Evolutionary conservation across 441 rosid species (phyloP).

Genomic region (Jatropha podagrica): DNA sequence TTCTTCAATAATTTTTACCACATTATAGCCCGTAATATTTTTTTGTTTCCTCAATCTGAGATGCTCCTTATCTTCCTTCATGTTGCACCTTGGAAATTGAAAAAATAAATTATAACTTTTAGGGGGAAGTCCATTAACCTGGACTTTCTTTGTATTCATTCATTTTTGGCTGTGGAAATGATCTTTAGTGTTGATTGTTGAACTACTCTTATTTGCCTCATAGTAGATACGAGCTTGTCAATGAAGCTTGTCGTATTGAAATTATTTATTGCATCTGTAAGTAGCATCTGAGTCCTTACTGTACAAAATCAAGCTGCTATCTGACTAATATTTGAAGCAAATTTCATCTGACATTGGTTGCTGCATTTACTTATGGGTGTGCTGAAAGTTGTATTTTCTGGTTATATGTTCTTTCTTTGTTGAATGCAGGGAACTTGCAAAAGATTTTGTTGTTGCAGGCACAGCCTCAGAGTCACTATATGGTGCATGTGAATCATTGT

Average conservation of each 20-base stretch:
- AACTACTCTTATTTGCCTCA: neutral
- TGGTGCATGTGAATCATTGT: slow-evolving; percentile 94
- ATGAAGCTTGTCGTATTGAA: neutral
- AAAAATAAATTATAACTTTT: neutral
- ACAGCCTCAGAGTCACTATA: slow-evolving; percentile 93
- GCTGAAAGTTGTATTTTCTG: neutral
- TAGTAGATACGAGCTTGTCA: neutral
- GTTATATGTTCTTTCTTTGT: slow-evolving; percentile 3
- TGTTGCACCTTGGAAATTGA: neutral
- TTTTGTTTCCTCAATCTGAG: neutral
- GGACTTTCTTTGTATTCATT: neutral
- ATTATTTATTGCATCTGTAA: neutral
- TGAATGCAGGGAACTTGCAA: slow-evolving; percentile 79
- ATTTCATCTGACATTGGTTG: neutral
- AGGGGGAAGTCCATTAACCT: neutral
- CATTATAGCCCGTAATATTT: too few species aligned
- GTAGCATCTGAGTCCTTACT: neutral
- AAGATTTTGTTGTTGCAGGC: slow-evolving; percentile 94
- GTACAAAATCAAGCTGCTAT: neutral
- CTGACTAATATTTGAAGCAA: neutral
- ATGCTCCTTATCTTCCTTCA: neutral
- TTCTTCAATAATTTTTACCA: neutral
- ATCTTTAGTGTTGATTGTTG: neutral
- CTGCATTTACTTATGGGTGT: neutral
- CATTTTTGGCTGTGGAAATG: neutral